Evolutionary conservation across 2,329 filamentous ascomycete genomes (phyloP).

Genomic region (Endoconidiophora laricicola): DNA sequence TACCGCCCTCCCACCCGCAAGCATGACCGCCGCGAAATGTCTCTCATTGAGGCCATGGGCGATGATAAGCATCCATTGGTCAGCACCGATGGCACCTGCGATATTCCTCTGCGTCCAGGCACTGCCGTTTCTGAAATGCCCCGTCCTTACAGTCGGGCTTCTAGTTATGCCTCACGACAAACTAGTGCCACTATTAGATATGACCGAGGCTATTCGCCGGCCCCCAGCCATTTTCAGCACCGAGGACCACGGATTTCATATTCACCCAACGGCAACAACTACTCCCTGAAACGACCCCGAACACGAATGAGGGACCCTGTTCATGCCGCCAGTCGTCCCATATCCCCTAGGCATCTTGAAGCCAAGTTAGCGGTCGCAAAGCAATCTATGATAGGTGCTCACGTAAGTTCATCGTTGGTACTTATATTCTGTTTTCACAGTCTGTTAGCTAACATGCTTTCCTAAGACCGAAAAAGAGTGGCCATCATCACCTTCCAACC

Average conservation of each 20-base stretch:
- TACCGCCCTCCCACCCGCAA: conserved; percentile 9
- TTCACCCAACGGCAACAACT: not conserved
- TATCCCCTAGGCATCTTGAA: not conserved
- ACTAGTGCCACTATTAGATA: not conserved
- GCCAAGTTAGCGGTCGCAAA: too few relatives aligned
- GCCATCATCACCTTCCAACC: too few relatives aligned
- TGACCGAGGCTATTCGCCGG: not conserved
- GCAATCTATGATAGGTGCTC: not conserved
- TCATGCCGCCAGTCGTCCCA: not conserved
- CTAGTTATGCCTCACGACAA: conserved; percentile 2
- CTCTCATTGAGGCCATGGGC: conserved; percentile 10
- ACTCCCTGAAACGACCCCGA: not conserved
- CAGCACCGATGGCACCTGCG: not conserved
- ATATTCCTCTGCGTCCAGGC: conserved; percentile 1
- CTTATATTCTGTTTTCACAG: too few relatives aligned
- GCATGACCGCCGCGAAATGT: conserved; percentile 9
- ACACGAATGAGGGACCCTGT: not conserved
- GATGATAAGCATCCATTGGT: conserved; percentile 9
- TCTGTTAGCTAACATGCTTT: too few relatives aligned
- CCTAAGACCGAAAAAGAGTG: too few relatives aligned
- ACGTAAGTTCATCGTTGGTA: not conserved
- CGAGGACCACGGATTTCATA: not conserved
- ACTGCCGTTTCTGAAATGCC: not conserved
- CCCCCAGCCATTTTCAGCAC: conserved; percentile 3
- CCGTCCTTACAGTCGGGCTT: conserved; percentile 5